These are phyloP conservation scores for Trichoderma polysporum DNA, from an alignment of 2,329 filamentous ascomycete species.

Conservation along the genomic window DNA sequence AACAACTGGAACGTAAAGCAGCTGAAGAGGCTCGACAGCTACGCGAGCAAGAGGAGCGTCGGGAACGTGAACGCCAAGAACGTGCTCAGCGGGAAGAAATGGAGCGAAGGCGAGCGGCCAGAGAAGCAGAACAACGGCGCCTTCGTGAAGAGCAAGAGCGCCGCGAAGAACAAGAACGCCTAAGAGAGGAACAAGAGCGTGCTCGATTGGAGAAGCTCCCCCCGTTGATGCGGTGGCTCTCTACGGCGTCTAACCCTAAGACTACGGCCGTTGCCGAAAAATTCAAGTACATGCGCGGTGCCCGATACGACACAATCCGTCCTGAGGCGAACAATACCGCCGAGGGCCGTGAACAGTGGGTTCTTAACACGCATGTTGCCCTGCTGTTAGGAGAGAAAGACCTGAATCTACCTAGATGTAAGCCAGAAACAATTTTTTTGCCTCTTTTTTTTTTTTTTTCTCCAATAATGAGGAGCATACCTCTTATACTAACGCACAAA, in stretches of 20 bases:
- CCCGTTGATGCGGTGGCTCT: conserved; percentile 61
- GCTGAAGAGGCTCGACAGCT: conserved; percentile 50
- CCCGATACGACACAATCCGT: conserved; percentile 63
- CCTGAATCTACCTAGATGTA: conserved; percentile 58
- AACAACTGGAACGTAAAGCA: conserved; percentile 48
- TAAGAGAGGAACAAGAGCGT: conserved; percentile 56
- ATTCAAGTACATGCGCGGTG: conserved; percentile 58
- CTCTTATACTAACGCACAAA: background rate
- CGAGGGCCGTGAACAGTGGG: conserved; percentile 64
- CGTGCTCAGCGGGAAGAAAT: conserved; percentile 42
- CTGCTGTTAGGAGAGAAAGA: conserved; percentile 66
- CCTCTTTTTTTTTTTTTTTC: background rate
- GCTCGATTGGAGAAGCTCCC: conserved; percentile 57
- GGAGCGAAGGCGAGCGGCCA: conserved; percentile 48
- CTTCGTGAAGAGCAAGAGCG: conserved; percentile 49
- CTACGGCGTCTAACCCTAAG: conserved; percentile 52
- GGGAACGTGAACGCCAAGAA: conserved; percentile 45
- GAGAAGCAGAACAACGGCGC: conserved; percentile 43
- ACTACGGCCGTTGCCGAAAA: conserved; percentile 50
- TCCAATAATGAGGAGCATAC: background rate
- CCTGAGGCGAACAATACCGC: conserved; percentile 51
- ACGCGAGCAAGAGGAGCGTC: conserved; percentile 52
- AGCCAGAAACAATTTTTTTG: conserved; percentile 31
- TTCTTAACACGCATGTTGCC: conserved; percentile 64
- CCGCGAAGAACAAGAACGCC: conserved; percentile 49